Evolutionary conservation across 352 stramenopile genomes (phyloP), one percentile per base, ranked within the genome.

Genomic region (Phytopythium ostracodes): DNA sequence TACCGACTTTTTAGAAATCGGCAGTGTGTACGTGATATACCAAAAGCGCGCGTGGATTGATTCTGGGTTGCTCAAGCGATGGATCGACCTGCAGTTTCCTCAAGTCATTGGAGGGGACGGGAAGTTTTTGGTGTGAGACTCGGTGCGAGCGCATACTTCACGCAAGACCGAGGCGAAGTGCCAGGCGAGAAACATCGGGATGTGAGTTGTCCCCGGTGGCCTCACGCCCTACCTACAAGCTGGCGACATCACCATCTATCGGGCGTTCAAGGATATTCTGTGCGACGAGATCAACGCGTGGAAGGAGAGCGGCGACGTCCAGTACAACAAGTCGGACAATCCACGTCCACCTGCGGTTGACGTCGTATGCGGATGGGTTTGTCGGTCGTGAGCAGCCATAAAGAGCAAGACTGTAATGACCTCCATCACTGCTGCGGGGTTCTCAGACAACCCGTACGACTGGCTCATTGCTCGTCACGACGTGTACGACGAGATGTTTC

Each of bases 241-340:
- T 12, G 40, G 40, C 9, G 40, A 46, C 40, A 61, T 66, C 27
- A 46, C 44, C 36, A 66, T 66, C 24, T 66, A 62, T 36, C 31
- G 54, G 11, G n/a, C 54, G 25, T 66, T 62, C 35, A 66, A 62
- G 61, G 54, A 62, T 54, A 66, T 47, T 9, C 44, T 62, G 43
- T 59, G 44, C 33, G 54, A 22, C n/a, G 53, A 62, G 14, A 66
- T 55, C 47, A 62, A 66, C 35, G 61, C 44, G 46, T 59, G 42
- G 61, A 62, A 66, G 55, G 54, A 66, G 47, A 66, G 53, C 35
- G 53, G 20, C 8, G 43, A 59, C 22, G 54, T 66, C 20, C 27
- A 33, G 35, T 62, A 62, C 53, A 66, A 53, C 12, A 59, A 47
- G 44, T 22, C n/a, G 2, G 54, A 54, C 7, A 66, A 66, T 54